phyloP scores from a whole-genome alignment of 331 rosid genomes.

The Rosa hybrid region DNA sequence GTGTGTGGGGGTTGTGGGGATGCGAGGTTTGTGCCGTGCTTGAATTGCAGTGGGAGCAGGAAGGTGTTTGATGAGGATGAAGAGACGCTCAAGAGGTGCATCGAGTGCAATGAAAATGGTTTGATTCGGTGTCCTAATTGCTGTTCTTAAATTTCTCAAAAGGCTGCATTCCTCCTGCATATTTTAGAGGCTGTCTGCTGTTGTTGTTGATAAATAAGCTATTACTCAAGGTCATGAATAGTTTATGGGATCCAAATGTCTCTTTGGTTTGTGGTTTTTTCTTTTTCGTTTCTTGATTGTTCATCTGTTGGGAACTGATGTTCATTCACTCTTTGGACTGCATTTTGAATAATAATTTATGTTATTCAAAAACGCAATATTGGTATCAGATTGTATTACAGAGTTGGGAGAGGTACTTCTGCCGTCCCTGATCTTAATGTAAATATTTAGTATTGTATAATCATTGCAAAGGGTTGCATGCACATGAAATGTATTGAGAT shows the following conservation, averaged over 20 bases:
- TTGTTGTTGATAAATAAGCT: slow-evolving; percentile 41
- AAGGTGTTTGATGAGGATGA: slow-evolving; percentile 86
- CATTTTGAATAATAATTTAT: slow-evolving; percentile 41
- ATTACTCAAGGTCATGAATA: slow-evolving; percentile 23
- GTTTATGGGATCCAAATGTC: slow-evolving; percentile 31
- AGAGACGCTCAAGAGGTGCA: slow-evolving; percentile 58
- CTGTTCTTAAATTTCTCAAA: slow-evolving; percentile 40
- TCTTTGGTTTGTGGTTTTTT: slow-evolving; percentile 37
- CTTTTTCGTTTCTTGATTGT: slow-evolving; percentile 33
- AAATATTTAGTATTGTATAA: slow-evolving; percentile 44
- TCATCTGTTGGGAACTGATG: slow-evolving; percentile 47
- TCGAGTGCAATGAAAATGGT: slow-evolving; percentile 91
- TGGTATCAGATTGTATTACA: slow-evolving; percentile 18
- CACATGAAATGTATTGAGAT: slow-evolving; percentile 42
- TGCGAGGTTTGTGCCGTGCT: slow-evolving; percentile 73
- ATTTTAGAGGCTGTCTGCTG: slow-evolving; percentile 28
- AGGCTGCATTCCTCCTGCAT: slow-evolving; percentile 27
- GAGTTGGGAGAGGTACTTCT: slow-evolving; percentile 31
- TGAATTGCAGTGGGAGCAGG: slow-evolving; percentile 78
- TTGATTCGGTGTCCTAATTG: slow-evolving; percentile 73
- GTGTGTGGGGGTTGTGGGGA: slow-evolving; percentile 81
- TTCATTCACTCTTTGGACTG: slow-evolving; percentile 42
- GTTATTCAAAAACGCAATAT: slow-evolving; percentile 36
- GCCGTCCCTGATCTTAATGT: slow-evolving; percentile 41
- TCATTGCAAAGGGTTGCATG: slow-evolving; percentile 38